Conservation (phyloP, 129 eudicot genomes). For the Saposhnikovia divaricata region DNA sequence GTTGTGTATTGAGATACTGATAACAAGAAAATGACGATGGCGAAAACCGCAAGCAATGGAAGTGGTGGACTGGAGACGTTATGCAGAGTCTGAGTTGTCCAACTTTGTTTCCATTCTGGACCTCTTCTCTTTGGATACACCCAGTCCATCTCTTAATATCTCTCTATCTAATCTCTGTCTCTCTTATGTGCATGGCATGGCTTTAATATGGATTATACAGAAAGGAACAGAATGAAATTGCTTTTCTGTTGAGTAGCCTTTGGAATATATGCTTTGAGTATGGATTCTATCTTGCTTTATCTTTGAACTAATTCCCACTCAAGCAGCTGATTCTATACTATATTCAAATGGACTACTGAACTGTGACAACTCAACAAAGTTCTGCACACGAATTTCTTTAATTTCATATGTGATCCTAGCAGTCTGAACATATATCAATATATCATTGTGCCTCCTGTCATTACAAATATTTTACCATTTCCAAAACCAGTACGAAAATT, state of each 20-base stretch:
- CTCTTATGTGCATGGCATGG: background rate
- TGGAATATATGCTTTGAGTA: constrained; percentile 64
- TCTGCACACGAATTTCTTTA: background rate
- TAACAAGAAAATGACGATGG: constrained; percentile 51
- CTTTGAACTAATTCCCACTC: constrained; percentile 34
- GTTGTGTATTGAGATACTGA: constrained; percentile 44
- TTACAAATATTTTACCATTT: background rate
- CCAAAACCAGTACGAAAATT: background rate
- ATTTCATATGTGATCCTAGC: background rate
- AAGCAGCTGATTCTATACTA: constrained; percentile 25
- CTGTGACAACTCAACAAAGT: background rate
- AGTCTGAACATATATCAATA: background rate
- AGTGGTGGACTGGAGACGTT: constrained; percentile 52
- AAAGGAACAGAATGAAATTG: background rate
- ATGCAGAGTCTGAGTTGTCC: constrained; percentile 30
- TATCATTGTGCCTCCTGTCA: background rate
- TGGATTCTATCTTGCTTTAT: constrained; percentile 30
- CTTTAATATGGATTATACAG: background rate
- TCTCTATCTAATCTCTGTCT: constrained; percentile 4
- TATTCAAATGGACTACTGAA: background rate
- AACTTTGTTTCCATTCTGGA: constrained; percentile 49
- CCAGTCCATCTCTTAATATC: constrained; percentile 37
- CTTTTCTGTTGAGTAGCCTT: constrained; percentile 14
- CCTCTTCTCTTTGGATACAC: constrained; percentile 28
- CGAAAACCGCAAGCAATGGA: constrained; percentile 44